These are phyloP conservation scores for Annulohypoxylon bovei DNA, from an alignment of 495 filamentous ascomycete genomes.

Conservation along the genomic window DNA sequence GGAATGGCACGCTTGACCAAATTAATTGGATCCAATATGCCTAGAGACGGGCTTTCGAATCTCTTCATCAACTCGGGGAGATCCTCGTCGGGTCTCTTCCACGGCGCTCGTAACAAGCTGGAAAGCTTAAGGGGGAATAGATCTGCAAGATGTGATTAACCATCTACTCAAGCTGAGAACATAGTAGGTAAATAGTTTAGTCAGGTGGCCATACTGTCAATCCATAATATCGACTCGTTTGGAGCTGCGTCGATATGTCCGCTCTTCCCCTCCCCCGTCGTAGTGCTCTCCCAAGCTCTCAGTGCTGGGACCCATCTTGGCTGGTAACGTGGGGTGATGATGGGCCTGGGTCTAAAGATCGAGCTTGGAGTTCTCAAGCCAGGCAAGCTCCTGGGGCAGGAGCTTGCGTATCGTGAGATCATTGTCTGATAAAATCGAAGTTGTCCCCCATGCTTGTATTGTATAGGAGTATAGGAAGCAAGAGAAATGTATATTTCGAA, in stretches of 20 bases:
- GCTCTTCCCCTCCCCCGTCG: slow-evolving; percentile 63
- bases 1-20: slow-evolving; percentile 73
- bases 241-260: slow-evolving; percentile 79
- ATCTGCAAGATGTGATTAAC: slow-evolving; percentile 61
- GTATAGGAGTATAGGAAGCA: not conserved
- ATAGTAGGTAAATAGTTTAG: not conserved
- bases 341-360: slow-evolving; percentile 26
- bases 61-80: slow-evolving; percentile 69
- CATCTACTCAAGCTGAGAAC: slow-evolving; percentile 23
- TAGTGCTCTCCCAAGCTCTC: slow-evolving; percentile 53
- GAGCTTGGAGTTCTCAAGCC: slow-evolving; percentile 37
- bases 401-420: slow-evolving; percentile 45
- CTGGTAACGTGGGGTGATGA: slow-evolving; percentile 28
- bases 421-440: slow-evolving; percentile 22
- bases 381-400: slow-evolving; percentile 48
- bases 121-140: slow-evolving; percentile 83
- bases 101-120: slow-evolving; percentile 70
- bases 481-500: not conserved
- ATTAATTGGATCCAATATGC: slow-evolving; percentile 69
- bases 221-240: slow-evolving; percentile 85
- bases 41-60: slow-evolving; percentile 66
- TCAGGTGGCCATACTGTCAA: slow-evolving; percentile 72
- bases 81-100: slow-evolving; percentile 59
- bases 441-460: slow-evolving; percentile 29
- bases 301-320: slow-evolving; percentile 31